Conservation (phyloP, 202 grass and related monocot genomes). For the Zoysia matrella region DNA sequence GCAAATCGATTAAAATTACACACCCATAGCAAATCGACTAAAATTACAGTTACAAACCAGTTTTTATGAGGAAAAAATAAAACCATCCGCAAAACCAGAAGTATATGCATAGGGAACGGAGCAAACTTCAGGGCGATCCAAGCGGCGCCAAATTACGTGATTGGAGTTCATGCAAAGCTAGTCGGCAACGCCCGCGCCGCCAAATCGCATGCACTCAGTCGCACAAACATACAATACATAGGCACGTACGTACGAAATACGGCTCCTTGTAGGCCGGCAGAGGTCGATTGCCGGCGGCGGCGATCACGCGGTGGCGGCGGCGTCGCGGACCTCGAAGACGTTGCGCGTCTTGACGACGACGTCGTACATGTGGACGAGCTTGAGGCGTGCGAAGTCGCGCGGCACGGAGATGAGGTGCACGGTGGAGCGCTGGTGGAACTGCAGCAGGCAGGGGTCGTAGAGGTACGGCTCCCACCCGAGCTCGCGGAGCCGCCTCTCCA, state of each 20-base stretch:
- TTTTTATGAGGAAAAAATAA: no score
- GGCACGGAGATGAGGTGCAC: constrained; percentile 87
- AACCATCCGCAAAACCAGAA: no score
- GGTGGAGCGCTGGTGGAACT: constrained; percentile 83
- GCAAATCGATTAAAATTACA: no score
- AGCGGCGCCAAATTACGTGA: not conserved
- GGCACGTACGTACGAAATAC: not conserved
- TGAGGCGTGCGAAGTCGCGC: constrained; percentile 69
- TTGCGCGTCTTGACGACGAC: constrained; percentile 86
- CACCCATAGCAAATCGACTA: no score
- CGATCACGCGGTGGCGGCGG: not conserved
- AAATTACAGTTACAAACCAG: no score
- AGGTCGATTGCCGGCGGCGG: not conserved
- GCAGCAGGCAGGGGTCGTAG: constrained; percentile 70
- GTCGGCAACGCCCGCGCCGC: not conserved
- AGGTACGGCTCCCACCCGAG: constrained; percentile 84
- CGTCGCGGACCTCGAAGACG: constrained; percentile 83
- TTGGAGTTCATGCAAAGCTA: not conserved
- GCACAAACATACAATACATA: constrained; percentile 28
- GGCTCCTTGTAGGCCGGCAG: no score
- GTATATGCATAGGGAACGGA: not conserved
- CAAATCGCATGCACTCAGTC: not conserved
- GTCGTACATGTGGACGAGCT: constrained; percentile 87
- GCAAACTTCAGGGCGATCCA: not conserved
- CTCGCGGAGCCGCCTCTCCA: constrained; percentile 58